Evolutionary conservation across 306 rosid species (phyloP).

Genomic region (Parietaria judaica): DNA sequence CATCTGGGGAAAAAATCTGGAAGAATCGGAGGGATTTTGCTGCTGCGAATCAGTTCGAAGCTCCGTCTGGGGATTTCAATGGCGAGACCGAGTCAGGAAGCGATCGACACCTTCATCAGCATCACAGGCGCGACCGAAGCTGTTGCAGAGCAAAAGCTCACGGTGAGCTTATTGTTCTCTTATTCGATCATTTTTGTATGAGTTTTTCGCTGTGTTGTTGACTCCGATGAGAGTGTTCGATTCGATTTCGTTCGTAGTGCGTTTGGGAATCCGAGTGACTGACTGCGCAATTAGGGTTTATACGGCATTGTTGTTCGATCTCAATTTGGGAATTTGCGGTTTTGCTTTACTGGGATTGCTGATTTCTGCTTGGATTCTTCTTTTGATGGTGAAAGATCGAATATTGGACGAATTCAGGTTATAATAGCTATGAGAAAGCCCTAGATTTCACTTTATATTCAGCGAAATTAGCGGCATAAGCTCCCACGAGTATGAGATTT

Average conservation of each 20-base stretch:
- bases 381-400: neutral
- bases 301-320: conserved; percentile 14
- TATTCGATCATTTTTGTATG: neutral
- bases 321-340: conserved; percentile 2
- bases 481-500: too few relatives aligned
- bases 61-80: conserved; percentile 30
- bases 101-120: conserved; percentile 66
- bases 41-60: conserved; percentile 2
- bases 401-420: neutral
- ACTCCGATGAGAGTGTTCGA: conserved; percentile 3
- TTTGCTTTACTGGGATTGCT: neutral
- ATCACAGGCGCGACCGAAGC: conserved; percentile 65
- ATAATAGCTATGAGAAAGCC: neutral
- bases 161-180: conserved; percentile 30
- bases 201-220: neutral
- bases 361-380: neutral
- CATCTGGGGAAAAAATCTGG: neutral
- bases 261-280: neutral
- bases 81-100: conserved; percentile 76
- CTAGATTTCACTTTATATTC: neutral
- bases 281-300: conserved; percentile 19
- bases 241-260: neutral
- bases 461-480: too few relatives aligned
- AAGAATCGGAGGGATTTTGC: neutral
- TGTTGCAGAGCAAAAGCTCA: conserved; percentile 53